Conservation (phyloP, 805 yeast species). For the Brettanomyces sp. region DNA sequence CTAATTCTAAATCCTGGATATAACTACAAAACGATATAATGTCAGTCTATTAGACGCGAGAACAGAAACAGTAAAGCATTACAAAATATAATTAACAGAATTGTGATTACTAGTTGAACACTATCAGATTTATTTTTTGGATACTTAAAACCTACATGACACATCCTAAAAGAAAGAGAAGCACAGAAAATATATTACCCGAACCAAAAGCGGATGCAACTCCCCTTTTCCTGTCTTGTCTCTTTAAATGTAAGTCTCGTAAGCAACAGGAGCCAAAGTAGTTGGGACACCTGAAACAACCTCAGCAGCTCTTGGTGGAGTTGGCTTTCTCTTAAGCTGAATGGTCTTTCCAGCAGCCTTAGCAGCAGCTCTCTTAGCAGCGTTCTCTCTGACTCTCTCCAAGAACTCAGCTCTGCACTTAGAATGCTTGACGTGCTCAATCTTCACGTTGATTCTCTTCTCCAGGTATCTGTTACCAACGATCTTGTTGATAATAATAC, state of each 20-base stretch:
- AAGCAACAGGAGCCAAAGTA: slow-evolving; percentile 97
- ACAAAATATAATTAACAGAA: too few species aligned
- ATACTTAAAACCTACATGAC: too few species aligned
- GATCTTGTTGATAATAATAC: slow-evolving; percentile 96
- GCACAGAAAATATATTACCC: too few species aligned
- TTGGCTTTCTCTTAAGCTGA: slow-evolving; percentile 97
- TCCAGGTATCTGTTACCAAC: slow-evolving; percentile 98
- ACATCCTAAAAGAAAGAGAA: too few species aligned
- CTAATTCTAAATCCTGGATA: too few species aligned
- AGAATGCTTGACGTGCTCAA: slow-evolving; percentile 99
- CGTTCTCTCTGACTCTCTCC: slow-evolving; percentile 96
- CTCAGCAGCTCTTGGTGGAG: slow-evolving; percentile 90
- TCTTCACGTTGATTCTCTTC: slow-evolving; percentile 97
- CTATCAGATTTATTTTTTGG: too few species aligned
- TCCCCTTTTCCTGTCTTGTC: not conserved
- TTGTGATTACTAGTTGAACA: too few species aligned
- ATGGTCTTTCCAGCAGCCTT: slow-evolving; percentile 88
- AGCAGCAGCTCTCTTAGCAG: slow-evolving; percentile 88
- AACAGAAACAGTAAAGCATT: too few species aligned
- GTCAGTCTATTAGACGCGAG: too few species aligned
- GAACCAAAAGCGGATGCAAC: too few species aligned
- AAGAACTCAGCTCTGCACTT: slow-evolving; percentile 99
- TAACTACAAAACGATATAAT: too few species aligned
- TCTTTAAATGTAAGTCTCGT: slow-evolving; percentile 95
- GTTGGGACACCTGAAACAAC: slow-evolving; percentile 84